Evolutionary conservation across 345 rosid species (phyloP), one percentile per base, ranked within the genome.

Genomic region (Aquilaria sinensis): DNA sequence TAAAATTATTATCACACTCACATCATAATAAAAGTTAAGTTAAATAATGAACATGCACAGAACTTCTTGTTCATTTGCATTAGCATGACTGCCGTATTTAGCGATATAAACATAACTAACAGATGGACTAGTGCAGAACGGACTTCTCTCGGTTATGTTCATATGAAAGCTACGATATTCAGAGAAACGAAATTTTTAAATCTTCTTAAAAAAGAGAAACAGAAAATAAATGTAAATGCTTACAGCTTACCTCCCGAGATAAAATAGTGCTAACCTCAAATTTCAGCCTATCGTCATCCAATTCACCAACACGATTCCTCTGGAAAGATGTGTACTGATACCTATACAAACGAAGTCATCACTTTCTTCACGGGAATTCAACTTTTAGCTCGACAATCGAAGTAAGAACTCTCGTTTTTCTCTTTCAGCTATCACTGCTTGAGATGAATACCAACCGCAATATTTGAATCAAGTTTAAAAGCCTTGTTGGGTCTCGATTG

Each of bases 201-300:
- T 23, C 58, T 16, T 51, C 29, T n/a, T 31, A 32, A 53, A 56
- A 33, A 32, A 41, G 8, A 57, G 61, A 53, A 56, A 32, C 41
- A 37, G 7, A 57, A 63, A 34, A 57, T 53, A 61, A 63, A 30
- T 55, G 15, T 31, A 68, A 30, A 56, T n/a, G 61, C 63, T 16
- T 29, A 57, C 43, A 51, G 41, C 23, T 65, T 81, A 93, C 99
- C 99, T 94, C 96, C 69, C 93, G 88, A 30, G 91, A 75, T 63
- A 86, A n/a, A 31, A 94, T 85, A 12, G 99, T 94, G 83, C 88
- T 83, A 46, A 86, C 75, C 71, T 94, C 97, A 73, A 94, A 94
- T 68, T 75, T 88, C 31, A 94, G 64, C 31, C 99, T 77, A 60
- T 86, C 96, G 70, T 90, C 99, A 68, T 94, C 91, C 59, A 94